Evolutionary conservation across 2,329 filamentous ascomycete genomes (phyloP).

Genomic region (Sclerotinia trifoliorum): DNA sequence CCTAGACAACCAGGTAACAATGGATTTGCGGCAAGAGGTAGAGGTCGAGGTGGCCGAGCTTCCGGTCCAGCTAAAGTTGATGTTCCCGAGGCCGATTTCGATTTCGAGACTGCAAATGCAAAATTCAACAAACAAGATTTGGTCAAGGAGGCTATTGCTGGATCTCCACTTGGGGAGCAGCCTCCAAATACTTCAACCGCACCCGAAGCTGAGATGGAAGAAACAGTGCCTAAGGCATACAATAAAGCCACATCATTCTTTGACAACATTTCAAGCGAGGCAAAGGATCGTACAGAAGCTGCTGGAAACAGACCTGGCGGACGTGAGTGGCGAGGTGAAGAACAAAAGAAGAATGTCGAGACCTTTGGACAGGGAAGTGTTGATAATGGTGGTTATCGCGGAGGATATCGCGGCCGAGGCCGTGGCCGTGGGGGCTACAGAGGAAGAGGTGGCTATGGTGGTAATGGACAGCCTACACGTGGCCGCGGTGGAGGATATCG

Average conservation of each 20-base stretch:
- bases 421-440: slow-evolving; percentile 49
- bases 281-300: slow-evolving; percentile 80
- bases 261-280: slow-evolving; percentile 95
- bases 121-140: slow-evolving; percentile 85
- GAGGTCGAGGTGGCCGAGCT: slow-evolving; percentile 47
- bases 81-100: slow-evolving; percentile 86
- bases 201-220: slow-evolving; percentile 40
- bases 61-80: slow-evolving; percentile 66
- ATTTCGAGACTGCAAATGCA: slow-evolving; percentile 82
- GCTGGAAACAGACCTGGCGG: slow-evolving; percentile 68
- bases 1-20: slow-evolving; percentile 47
- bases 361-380: slow-evolving; percentile 97
- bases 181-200: slow-evolving; percentile 44
- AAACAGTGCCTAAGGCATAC: slow-evolving; percentile 57
- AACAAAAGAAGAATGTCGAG: slow-evolving; percentile 94
- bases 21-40: slow-evolving; percentile 43
- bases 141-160: slow-evolving; percentile 83
- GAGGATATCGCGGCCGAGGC: slow-evolving; percentile 76
- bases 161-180: slow-evolving; percentile 63
- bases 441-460: slow-evolving; percentile 33
- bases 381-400: slow-evolving; percentile 68
- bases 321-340: slow-evolving; percentile 85
- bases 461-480: slow-evolving; percentile 31
- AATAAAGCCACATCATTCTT: slow-evolving; percentile 93
- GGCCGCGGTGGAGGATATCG: slow-evolving; percentile 37